Evolutionary conservation across 305 asterid genomes (phyloP).

Genomic region (Fraxinus greggii): DNA sequence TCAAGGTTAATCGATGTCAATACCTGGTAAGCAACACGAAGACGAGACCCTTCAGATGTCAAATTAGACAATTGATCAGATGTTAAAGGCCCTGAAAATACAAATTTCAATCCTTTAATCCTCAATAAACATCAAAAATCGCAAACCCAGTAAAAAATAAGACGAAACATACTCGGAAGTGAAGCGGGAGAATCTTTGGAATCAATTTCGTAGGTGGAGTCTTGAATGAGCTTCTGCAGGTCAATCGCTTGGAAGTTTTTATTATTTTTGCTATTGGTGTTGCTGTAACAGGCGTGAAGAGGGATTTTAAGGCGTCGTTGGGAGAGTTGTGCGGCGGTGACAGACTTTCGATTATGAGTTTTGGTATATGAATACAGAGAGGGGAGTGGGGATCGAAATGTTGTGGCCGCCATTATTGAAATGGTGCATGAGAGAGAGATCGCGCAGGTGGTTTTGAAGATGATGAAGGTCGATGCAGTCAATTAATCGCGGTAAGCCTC

Average conservation of each 20-base stretch:
- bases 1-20: neutral
- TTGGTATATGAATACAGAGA: slow-evolving; percentile 26
- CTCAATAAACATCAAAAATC: neutral
- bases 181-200: slow-evolving; percentile 57
- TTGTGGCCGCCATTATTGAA: slow-evolving; percentile 47
- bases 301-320: slow-evolving; percentile 41
- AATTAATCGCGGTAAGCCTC: neutral
- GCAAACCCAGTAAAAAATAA: neutral
- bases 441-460: neutral
- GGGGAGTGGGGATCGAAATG: slow-evolving; percentile 41
- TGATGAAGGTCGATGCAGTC: neutral
- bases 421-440: neutral
- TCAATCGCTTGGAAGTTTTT: slow-evolving; percentile 49
- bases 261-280: slow-evolving; percentile 20
- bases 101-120: slow-evolving; percentile 15
- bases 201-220: slow-evolving; percentile 36
- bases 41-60: slow-evolving; percentile 71
- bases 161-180: slow-evolving; percentile 54
- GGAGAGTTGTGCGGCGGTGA: slow-evolving; percentile 21
- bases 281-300: slow-evolving; percentile 35
- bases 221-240: slow-evolving; percentile 54
- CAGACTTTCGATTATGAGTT: slow-evolving; percentile 23
- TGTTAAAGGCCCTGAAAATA: slow-evolving; percentile 72
- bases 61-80: slow-evolving; percentile 67
- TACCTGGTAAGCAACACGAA: slow-evolving; percentile 99